Evolutionary conservation across 2,329 filamentous ascomycete species (phyloP).

Genomic region (Exophiala sideris): DNA sequence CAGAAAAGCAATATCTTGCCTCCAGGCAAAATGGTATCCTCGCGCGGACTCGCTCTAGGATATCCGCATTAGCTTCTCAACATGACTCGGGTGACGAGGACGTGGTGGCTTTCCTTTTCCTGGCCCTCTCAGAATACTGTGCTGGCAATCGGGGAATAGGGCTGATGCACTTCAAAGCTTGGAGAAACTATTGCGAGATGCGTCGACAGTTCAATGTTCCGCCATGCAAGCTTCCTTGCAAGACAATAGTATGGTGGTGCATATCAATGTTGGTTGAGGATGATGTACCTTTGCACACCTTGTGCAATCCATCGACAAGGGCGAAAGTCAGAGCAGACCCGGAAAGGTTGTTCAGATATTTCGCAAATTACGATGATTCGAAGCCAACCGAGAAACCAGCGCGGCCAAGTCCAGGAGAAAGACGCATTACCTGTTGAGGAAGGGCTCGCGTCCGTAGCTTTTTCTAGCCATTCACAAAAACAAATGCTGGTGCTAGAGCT

Average conservation of each 20-base stretch:
- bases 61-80: constrained; percentile 14
- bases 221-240: constrained; percentile 19
- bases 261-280: constrained; percentile 17
- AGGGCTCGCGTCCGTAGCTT: too few relatives aligned
- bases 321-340: constrained; percentile 15
- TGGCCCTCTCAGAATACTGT: constrained; percentile 19
- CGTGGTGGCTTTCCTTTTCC: constrained; percentile 21
- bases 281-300: constrained; percentile 13
- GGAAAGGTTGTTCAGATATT: constrained; percentile 19
- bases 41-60: constrained; percentile 16
- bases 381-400: too few relatives aligned
- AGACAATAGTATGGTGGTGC: constrained; percentile 24
- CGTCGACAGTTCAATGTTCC: constrained; percentile 5
- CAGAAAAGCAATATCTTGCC: constrained; percentile 20
- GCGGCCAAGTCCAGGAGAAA: background rate
- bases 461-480: too few relatives aligned
- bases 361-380: constrained; percentile 2
- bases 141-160: constrained; percentile 17
- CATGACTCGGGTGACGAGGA: constrained; percentile 18
- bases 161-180: constrained; percentile 21
- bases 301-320: constrained; percentile 14
- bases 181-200: constrained; percentile 24
- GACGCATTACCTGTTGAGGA: constrained; percentile 6
- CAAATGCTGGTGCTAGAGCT: too few relatives aligned
- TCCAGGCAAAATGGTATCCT: constrained; percentile 20